phyloP scores from a whole-genome alignment of 768 basidiomycete genomes.

The Psilocybe sp. region DNA sequence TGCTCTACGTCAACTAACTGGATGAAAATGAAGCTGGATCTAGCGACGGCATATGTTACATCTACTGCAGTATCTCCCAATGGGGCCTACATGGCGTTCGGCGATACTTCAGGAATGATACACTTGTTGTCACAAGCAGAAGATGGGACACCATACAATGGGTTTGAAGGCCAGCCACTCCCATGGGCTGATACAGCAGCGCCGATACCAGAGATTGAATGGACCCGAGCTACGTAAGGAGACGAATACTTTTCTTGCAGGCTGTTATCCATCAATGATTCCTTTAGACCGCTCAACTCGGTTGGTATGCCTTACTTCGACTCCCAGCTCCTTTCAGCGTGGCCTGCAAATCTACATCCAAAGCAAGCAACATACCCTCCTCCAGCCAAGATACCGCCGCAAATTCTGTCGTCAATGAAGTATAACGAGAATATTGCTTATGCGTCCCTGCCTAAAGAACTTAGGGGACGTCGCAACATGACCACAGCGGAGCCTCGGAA shows the following conservation, averaged over 20 bases:
- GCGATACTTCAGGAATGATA: conserved; percentile 80
- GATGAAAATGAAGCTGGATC: conserved; percentile 49
- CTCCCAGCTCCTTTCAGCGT: conserved; percentile 70
- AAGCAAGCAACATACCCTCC: conserved; percentile 54
- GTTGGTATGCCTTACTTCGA: conserved; percentile 89
- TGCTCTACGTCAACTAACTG: neutral
- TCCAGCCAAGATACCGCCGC: conserved; percentile 74
- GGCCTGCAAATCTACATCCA: conserved; percentile 45
- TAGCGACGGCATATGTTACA: conserved; percentile 67
- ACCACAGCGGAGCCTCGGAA: conserved; percentile 51
- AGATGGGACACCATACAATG: conserved; percentile 78
- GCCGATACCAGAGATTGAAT: conserved; percentile 67
- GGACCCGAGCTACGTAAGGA: conserved; percentile 78
- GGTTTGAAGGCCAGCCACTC: conserved; percentile 81
- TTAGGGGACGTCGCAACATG: conserved; percentile 82
- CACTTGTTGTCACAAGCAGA: conserved; percentile 78
- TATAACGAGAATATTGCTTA: conserved; percentile 89
- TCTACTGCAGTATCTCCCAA: conserved; percentile 81
- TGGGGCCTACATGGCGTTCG: conserved; percentile 90
- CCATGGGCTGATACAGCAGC: conserved; percentile 83
- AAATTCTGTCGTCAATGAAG: conserved; percentile 76
- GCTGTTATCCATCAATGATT: neutral
- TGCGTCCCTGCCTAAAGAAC: conserved; percentile 81
- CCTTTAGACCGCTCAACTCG: conserved; percentile 73
- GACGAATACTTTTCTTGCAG: neutral